Evolutionary conservation across 805 yeast genomes (phyloP).

Genomic region (Suhomyces tanzawaensis): DNA sequence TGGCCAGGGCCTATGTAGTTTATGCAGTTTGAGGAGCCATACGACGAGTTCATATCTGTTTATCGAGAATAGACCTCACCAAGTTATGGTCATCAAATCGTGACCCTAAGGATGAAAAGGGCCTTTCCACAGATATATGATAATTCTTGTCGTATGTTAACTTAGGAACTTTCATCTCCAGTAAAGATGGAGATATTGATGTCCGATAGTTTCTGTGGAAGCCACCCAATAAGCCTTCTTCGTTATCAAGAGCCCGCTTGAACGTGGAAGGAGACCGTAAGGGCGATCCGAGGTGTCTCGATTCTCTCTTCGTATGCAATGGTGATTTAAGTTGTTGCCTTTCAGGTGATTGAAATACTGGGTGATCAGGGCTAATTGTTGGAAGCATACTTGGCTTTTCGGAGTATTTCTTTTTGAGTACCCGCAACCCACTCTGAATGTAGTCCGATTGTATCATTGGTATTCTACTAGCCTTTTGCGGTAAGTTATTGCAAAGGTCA

Average conservation of each 20-base stretch:
- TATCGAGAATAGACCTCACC: background rate
- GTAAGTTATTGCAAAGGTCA: constrained; percentile 1
- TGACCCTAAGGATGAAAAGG: constrained; percentile 34
- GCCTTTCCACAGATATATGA: constrained; percentile 38
- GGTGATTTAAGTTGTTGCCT: constrained; percentile 1
- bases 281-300: constrained; percentile 2
- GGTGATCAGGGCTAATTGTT: constrained; percentile 27
- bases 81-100: constrained; percentile 32
- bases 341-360: constrained; percentile 28
- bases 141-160: constrained; percentile 10
- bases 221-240: background rate
- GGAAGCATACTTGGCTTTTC: constrained; percentile 23
- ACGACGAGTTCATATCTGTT: background rate
- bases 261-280: background rate
- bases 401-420: constrained; percentile 19
- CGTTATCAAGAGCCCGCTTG: constrained; percentile 6
- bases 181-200: background rate
- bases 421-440: constrained; percentile 18
- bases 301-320: background rate
- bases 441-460: constrained; percentile 27
- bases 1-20: background rate
- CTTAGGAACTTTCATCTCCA: constrained; percentile 1
- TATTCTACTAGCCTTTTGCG: constrained; percentile 16
- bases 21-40: background rate
- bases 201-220: background rate